Conservation (phyloP, 2,329 filamentous ascomycete genomes). For the Pseudofabraea citricarpa region DNA sequence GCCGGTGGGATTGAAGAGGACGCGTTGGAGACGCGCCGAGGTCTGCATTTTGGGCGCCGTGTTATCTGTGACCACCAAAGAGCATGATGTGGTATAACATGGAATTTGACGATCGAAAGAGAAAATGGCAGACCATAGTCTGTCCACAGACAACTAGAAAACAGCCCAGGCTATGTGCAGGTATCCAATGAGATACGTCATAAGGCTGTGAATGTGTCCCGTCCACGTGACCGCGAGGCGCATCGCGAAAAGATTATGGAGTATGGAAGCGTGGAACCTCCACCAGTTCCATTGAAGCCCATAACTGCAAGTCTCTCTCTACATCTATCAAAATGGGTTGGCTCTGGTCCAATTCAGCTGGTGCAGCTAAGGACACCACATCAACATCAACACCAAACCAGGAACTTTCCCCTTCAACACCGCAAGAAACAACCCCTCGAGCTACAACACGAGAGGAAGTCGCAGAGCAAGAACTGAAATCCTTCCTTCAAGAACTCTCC, state of each 20-base stretch:
- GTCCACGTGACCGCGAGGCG: no score
- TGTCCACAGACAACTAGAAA: no score
- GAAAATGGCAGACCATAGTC: no score
- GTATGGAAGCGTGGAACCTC: no score
- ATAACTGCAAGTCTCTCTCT: no score
- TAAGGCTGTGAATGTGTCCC: no score
- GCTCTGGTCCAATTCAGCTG: constrained; percentile 45
- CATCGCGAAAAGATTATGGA: no score
- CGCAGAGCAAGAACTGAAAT: constrained; percentile 27
- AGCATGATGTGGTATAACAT: neutral
- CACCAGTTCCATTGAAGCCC: no score
- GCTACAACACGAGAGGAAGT: constrained; percentile 22
- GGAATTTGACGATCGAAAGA: no score
- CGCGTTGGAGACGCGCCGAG: constrained; percentile 22
- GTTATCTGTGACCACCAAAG: neutral
- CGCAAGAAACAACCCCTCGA: constrained; percentile 15
- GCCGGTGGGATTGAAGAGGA: constrained; percentile 29
- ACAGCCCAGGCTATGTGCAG: no score
- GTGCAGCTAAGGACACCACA: constrained; percentile 10
- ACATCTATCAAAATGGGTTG: no score
- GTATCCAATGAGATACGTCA: no score
- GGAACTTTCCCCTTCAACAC: constrained; percentile 7
- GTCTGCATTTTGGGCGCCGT: constrained; percentile 16
- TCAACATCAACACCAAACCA: constrained; percentile 17
- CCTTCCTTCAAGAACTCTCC: constrained; percentile 29